These are phyloP conservation scores for Pholiota microspora DNA, from an alignment of 768 basidiomycete genomes.

Conservation along the genomic window DNA sequence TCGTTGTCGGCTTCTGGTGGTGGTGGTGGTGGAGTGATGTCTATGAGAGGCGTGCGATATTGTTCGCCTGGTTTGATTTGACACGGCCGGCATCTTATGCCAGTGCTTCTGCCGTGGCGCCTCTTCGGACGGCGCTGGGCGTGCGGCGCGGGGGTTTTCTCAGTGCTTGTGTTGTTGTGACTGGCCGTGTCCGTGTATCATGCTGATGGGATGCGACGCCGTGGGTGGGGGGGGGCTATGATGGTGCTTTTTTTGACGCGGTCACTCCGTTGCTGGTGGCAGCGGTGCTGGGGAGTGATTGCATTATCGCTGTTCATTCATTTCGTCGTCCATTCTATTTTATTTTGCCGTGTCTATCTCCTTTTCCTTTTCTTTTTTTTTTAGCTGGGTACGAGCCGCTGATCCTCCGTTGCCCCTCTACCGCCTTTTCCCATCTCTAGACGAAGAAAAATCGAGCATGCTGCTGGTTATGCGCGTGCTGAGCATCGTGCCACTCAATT, in stretches of 20 bases:
- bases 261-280: not conserved
- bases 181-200: not conserved
- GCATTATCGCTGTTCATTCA: no score
- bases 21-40: no score
- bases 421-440: slow-evolving; percentile 34
- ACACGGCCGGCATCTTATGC: not conserved
- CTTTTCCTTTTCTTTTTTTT: not conserved
- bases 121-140: not conserved
- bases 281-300: no score
- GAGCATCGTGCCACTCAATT: slow-evolving; percentile 92
- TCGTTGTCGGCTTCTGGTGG: no score
- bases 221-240: not conserved
- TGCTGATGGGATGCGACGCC: not conserved
- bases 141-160: no score
- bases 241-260: no score
- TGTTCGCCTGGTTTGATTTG: not conserved
- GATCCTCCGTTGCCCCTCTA: not conserved
- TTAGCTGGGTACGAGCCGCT: not conserved
- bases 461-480: slow-evolving; percentile 94
- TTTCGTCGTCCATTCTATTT: no score
- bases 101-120: not conserved
- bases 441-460: slow-evolving; percentile 94
- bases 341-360: no score
- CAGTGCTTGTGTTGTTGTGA: no score
- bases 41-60: no score